Evolutionary conservation across 1,284 basidiomycete genomes (phyloP), one percentile per base, ranked within the genome.

Genomic region (Melampsora allii-populina): DNA sequence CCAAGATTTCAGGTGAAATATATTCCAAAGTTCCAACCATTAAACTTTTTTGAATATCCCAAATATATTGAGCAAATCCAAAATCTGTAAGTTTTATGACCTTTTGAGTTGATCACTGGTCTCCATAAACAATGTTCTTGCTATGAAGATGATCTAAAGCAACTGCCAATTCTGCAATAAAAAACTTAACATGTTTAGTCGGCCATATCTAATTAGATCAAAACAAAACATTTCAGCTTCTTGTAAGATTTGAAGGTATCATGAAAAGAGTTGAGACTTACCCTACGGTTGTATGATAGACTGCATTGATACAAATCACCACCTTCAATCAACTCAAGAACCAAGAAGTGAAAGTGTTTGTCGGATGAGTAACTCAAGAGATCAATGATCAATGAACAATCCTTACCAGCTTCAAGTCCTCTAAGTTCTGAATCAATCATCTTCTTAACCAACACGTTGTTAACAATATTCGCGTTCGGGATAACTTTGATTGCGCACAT

Each of bases 11-110:
- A 21, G 66, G 66, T 24, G 66, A 31, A 48, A 67, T 56, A 48
- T 58, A 67, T 42, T 67, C 19, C 5, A 31, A 12, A 3, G 66
- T 67, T 10, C 66, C 66, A 31, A 67, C 33, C 21, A 46, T 48
- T 27, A 10, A 4, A 2, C n/a, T 19, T 9, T 2, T n/a, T 14
- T 31, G 42, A 42, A 19, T 19, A 24, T 50, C 24, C 9, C n/a
- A 29, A 29, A 29, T 29, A 29, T 29, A 29, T 5, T 33, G 65
- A 6, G 65, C 46, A 3, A 58, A 50, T 5, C 65, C 65, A 27
- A 67, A 67, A 29, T 67, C 65, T 12, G 31, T 33, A 5, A 67
- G 6, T 58, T 67, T 67, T 21, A 67, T 67, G 59, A 21, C 65
- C 65, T 12, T 56, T 67, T 58, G 48, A 29, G 2, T 48, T 24